Base-by-base conservation (phyloP, 306 rosid species). In the Citrullus mucosospermus region DNA sequence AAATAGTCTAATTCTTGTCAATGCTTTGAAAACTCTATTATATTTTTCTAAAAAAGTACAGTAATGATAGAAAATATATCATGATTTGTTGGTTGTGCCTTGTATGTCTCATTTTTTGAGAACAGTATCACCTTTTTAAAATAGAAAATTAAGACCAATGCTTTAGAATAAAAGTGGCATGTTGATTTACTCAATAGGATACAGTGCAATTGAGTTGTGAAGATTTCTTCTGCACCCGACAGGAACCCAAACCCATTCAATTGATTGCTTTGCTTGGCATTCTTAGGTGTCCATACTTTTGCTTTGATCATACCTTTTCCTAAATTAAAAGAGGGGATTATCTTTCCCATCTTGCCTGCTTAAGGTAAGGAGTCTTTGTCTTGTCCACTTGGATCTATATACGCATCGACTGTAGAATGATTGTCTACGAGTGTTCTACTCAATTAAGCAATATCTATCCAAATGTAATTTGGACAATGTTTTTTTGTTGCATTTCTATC, bases 1-100 rank as follows among this genome's bases (percentile, higher is more conserved):
- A 66, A 66, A 66, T 66, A 38, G 32, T 39, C 15, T 9, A 48
- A 17, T 17, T 66, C 16, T n/a, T 17, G 28, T 18, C 30, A 1
- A 48, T 10, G 6, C 3, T 43, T 38, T 17, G 3, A 18, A 17
- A 39, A 66, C 2, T 63, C 48, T 8, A 36, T 36, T 65, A 65
- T 65, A 5, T 17, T 41, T 68, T 25, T 25, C 28, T 4, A 38
- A 34, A 18, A 17, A 16, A 41, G 36, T 10, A 68, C 55, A 43
- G 13, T n/a, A 66, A 66, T 65, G 48, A 65, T 38, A 18, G 3
- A 6, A 66, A 38, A 39, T 63, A 17, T 63, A 18, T 39, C 30
- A n/a, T 68, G 75, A 68, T 68, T 68, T 68, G 54, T 68, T 68
- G 75, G 17, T n/a, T 68, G 74, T 20, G 32, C 53, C 75, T 43